These are phyloP conservation scores for Fusarium hostae DNA, from an alignment of 2,329 filamentous ascomycete species.

Conservation along the genomic window DNA sequence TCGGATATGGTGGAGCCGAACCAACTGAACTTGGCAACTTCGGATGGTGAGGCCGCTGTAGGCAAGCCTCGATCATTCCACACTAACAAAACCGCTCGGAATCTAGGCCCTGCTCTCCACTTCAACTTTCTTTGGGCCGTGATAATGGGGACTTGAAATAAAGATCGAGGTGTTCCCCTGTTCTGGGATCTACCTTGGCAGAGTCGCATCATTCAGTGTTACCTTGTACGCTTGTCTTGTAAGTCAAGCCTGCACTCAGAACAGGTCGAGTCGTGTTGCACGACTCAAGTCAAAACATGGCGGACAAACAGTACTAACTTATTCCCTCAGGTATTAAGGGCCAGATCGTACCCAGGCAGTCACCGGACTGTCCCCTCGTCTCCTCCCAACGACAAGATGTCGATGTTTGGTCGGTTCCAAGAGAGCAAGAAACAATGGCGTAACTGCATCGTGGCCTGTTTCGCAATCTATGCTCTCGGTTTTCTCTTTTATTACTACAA, in stretches of 20 bases:
- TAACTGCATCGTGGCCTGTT: not conserved
- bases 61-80: conserved; percentile 2
- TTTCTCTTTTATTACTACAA: not conserved
- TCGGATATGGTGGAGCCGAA: conserved; percentile 3
- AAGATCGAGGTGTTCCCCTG: not conserved
- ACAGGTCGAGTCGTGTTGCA: not conserved
- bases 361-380: not conserved
- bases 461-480: not conserved
- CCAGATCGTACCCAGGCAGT: not conserved
- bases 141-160: not conserved
- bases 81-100: not conserved
- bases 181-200: not conserved
- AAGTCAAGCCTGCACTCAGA: not conserved
- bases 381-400: not conserved
- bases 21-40: not conserved
- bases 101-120: not conserved
- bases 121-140: not conserved
- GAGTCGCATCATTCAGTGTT: not conserved
- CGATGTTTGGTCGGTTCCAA: not conserved
- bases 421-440: conserved; percentile 4
- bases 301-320: not conserved
- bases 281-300: not conserved
- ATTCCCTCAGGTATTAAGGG: not conserved
- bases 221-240: not conserved
- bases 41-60: not conserved